Percentiles rank a stretch among this genome's conserved stretches.
Conservation (phyloP, 2,329 filamentous ascomycete genomes). For the Capronia coronata region DNA sequence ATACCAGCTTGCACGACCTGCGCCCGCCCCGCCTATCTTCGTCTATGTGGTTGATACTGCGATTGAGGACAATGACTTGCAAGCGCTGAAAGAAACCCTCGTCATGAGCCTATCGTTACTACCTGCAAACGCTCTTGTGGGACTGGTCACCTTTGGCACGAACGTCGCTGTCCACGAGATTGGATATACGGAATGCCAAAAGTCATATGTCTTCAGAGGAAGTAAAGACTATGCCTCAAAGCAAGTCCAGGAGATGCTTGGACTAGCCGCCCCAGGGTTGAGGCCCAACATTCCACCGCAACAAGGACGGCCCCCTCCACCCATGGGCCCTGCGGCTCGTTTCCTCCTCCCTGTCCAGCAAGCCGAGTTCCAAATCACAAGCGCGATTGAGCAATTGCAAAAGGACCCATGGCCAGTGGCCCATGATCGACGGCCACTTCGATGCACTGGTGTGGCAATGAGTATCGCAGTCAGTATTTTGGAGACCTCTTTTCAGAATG, state of each 20-base stretch:
- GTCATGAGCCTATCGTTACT: conserved; percentile 60
- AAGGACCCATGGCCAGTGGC: conserved; percentile 97
- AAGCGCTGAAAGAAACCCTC: conserved; percentile 60
- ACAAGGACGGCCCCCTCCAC: conserved; percentile 65
- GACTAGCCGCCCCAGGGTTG: conserved; percentile 63
- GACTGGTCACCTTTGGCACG: conserved; percentile 67
- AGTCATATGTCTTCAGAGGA: conserved; percentile 95
- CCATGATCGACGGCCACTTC: conserved; percentile 80
- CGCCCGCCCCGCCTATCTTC: conserved; percentile 60
- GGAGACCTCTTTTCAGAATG: conserved; percentile 92
- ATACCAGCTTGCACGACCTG: conserved; percentile 57
- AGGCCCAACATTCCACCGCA: conserved; percentile 67
- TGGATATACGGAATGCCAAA: conserved; percentile 94
- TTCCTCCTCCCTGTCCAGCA: conserved; percentile 93
- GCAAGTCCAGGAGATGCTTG: conserved; percentile 99
- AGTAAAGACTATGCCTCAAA: conserved; percentile 98
- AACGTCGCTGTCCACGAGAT: conserved; percentile 95
- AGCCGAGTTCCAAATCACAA: conserved; percentile 95
- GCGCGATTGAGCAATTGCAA: conserved; percentile 88
- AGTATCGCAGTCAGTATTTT: conserved; percentile 89
- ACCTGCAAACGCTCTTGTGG: conserved; percentile 58
- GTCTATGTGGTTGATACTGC: conserved; percentile 64
- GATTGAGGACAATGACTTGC: conserved; percentile 61
- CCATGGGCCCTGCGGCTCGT: conserved; percentile 73
- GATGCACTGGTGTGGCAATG: conserved; percentile 92